Conservation (phyloP, 1,284 basidiomycete species). For the Phylloboletellus chloephorus region DNA sequence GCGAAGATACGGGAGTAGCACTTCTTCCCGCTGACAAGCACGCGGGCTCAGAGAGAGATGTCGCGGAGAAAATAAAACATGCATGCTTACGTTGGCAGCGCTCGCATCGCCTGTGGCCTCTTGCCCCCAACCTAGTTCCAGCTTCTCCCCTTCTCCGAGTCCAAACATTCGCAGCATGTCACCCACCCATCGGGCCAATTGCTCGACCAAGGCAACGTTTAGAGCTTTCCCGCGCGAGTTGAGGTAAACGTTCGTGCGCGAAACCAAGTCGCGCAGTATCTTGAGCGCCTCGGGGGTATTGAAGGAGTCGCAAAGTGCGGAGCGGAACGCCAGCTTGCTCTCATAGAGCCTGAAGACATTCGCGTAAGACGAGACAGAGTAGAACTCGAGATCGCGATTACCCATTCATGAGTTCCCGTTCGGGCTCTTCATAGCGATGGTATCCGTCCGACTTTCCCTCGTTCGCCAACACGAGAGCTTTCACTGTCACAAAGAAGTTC, state of each 20-base stretch:
- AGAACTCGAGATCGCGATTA: constrained; percentile 33
- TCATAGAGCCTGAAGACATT: constrained; percentile 55
- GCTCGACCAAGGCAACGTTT: constrained; percentile 71
- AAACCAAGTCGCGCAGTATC: constrained; percentile 78
- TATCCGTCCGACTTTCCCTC: constrained; percentile 49
- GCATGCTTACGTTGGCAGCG: constrained; percentile 51
- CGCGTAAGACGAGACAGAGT: constrained; percentile 13
- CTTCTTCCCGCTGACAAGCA: constrained; percentile 63
- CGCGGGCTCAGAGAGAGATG: constrained; percentile 1
- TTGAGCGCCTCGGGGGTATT: constrained; percentile 87
- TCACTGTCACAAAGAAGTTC: constrained; percentile 93
- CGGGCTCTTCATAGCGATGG: constrained; percentile 60
- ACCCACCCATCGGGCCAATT: constrained; percentile 81
- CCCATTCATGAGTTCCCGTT: constrained; percentile 62
- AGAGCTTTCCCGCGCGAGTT: constrained; percentile 52
- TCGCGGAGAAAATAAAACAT: constrained; percentile 7
- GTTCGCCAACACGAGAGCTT: constrained; percentile 65
- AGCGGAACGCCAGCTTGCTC: constrained; percentile 77
- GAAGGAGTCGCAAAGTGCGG: constrained; percentile 95
- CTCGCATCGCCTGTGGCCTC: constrained; percentile 39
- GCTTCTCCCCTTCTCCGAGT: constrained; percentile 73
- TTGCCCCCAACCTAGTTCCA: constrained; percentile 71
- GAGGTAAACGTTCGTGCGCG: constrained; percentile 89
- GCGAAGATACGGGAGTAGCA: constrained; percentile 87
- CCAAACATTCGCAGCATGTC: constrained; percentile 94